Evolutionary conservation across 2,329 filamentous ascomycete genomes (phyloP), one percentile per base, ranked within the genome.

Genomic region (Phialophora macrospora): DNA sequence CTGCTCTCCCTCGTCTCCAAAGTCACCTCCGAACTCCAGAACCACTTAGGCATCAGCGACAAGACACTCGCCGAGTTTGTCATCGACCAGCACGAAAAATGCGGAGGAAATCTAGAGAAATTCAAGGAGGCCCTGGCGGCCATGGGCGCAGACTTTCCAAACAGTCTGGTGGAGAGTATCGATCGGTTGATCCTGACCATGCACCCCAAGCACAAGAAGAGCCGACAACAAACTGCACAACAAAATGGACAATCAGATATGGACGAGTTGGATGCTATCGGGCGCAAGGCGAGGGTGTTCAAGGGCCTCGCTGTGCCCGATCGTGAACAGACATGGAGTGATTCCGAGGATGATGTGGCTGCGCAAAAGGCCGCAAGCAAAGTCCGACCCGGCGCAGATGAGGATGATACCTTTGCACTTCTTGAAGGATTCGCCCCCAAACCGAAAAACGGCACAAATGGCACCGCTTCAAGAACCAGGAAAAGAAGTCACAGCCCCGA

Each of bases 51-150:
- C 63, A 88, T 97, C 73, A 90, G 87, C 76, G 93, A 99, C 80
- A 97, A 96, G 79, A 97, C 92, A 4, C 87, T 99, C 28, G 93
- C 95, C 72, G 95, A 99, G 79, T 99, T 97, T 76, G 88, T 99
- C 74, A 97, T 99, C 75, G 91, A 91, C 68, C 90, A 97, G 76
- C 92, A 96, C 73, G 80, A 90, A 76, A 87, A 93, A 84, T 90
- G 88, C 80, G 84, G 83, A 59, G 67, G 65, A 32, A 85, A 85
- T 30, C 82, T 91, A 63, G 78, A 84, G 60, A 88, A 90, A 30
- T 99, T 98, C 81, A 90, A 90, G 80, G 81, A 83, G 71, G 87
- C 87, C 75, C 84, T 98, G 71, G 86, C 89, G 71, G 86, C 84
- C 32, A 88, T 96, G 78, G 91, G 90, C 62, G 91, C 90, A 68